A percentile compares a stretch with the other conserved stretches of the same genome.
phyloP scores from a whole-genome alignment of 331 rosid species.

The Acacia pycnantha region DNA sequence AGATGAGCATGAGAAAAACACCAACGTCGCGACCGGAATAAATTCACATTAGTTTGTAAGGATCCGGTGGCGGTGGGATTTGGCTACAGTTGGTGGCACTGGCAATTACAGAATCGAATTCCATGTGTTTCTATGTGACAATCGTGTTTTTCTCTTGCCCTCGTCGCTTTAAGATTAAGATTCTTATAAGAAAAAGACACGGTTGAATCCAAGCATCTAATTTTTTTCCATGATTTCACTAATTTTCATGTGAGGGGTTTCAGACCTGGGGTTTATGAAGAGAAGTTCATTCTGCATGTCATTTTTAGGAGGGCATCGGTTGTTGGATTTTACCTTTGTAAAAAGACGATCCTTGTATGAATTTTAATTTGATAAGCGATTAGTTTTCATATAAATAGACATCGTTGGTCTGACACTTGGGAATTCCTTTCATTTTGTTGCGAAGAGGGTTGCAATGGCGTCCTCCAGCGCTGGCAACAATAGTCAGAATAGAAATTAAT shows the following conservation, averaged over 20 bases:
- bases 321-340: not conserved
- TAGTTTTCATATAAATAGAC: not conserved
- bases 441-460: slow-evolving; percentile 21
- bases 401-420: not conserved
- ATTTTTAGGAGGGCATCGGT: not conserved
- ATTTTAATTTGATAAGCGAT: not conserved
- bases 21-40: not conserved
- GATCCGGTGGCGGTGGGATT: not conserved
- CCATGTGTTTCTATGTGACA: not conserved
- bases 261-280: not conserved
- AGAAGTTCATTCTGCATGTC: not conserved
- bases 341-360: not conserved
- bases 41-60: not conserved
- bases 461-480: slow-evolving; percentile 14
- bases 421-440: not conserved
- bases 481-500: too few species aligned
- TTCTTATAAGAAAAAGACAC: not conserved
- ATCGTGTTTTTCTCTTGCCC: not conserved
- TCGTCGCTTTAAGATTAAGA: not conserved
- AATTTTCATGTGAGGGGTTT: not conserved
- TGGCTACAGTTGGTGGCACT: not conserved
- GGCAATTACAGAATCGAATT: not conserved
- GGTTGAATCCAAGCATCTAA: not conserved
- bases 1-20: not conserved
- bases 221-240: not conserved